Evolutionary conservation across 2,329 filamentous ascomycete species (phyloP), one percentile per base, ranked within the genome.

Genomic region (Colletotrichum somersetense): DNA sequence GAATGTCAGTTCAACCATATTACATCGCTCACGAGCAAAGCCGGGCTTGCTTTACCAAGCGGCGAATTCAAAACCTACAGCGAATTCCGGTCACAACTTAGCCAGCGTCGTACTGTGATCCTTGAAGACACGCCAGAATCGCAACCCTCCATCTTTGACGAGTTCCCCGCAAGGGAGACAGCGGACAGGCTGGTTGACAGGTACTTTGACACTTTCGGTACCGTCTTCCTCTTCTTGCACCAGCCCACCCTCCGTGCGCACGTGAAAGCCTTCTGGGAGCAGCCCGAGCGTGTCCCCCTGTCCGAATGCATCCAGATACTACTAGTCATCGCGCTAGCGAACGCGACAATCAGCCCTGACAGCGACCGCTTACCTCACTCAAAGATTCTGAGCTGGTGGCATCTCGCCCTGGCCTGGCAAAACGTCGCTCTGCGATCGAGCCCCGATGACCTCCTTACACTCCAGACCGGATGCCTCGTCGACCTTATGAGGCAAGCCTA

Each of bases 351-450:
- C 80, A 76, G 91, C 88, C 33, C 89, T 81, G 74, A 89, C 80
- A 14, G 87, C 82, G 52, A 89, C 82, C 30, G 90, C 86, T 2
- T 82, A 80, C 1, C 81, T 77, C 40, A 89, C 78, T 75, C 89
- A 87, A 5, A 76, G 80, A 77, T 85, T 88, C 79, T 88, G 90
- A 77, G 90, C 90, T 75, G 82, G 77, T 11, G 88, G 84, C 86
- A 90, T 89, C 6, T 87, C 88, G 46, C 86, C 75, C 75, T 88
- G 85, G 26, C 89, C 81, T 0, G 88, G 88, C 8, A 81, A 75
- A 75, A 89, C 90, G 75, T 90, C 90, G 77, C 85, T 81, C 87
- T 59, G 12, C 57, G 57, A 12, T 59, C 57, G 3, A 46, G 12
- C 18, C 57, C 57, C 18, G 26, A 23, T 5, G 40, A 59, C 30